Percentiles rank a stretch among this genome's conserved stretches.
These are phyloP conservation scores for Symbiotaphrina buchneri DNA, from an alignment of 495 filamentous ascomycete species.

Conservation along the genomic window DNA sequence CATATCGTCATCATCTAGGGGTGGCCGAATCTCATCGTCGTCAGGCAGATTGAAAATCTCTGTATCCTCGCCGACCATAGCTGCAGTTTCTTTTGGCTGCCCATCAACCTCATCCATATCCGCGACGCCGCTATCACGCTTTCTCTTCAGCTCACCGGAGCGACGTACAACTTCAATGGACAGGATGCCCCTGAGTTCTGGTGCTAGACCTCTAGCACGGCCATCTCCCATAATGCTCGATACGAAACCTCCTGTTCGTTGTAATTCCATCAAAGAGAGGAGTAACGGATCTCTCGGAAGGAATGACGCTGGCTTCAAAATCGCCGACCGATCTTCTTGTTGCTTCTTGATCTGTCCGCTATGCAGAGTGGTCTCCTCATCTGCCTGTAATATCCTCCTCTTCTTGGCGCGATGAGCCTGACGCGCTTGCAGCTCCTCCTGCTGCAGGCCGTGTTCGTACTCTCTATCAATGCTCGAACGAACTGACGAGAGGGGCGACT, in stretches of 20 bases:
- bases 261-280: constrained; percentile 71
- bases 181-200: constrained; percentile 68
- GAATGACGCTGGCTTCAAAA: constrained; percentile 56
- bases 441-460: constrained; percentile 22
- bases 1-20: constrained; percentile 26
- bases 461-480: constrained; percentile 25
- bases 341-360: constrained; percentile 45
- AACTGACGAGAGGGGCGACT: constrained; percentile 43
- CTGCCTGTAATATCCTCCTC: constrained; percentile 47
- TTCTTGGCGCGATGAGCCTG: constrained; percentile 46
- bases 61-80: constrained; percentile 20
- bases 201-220: constrained; percentile 61
- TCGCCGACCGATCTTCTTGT: constrained; percentile 56
- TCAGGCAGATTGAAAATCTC: constrained; percentile 42
- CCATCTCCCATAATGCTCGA: constrained; percentile 56
- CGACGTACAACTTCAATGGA: constrained; percentile 60
- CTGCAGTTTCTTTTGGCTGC: constrained; percentile 21
- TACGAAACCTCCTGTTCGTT: constrained; percentile 73
- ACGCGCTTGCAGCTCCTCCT: constrained; percentile 24
- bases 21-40: constrained; percentile 25
- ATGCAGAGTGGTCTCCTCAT: constrained; percentile 37
- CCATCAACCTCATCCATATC: constrained; percentile 44
- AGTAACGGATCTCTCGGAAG: constrained; percentile 69
- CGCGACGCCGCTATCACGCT: constrained; percentile 73
- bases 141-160: constrained; percentile 70